Evolutionary conservation across 2,329 filamentous ascomycete species (phyloP), one percentile per base, ranked within the genome.

Genomic region (Trichoderma atroviride): DNA sequence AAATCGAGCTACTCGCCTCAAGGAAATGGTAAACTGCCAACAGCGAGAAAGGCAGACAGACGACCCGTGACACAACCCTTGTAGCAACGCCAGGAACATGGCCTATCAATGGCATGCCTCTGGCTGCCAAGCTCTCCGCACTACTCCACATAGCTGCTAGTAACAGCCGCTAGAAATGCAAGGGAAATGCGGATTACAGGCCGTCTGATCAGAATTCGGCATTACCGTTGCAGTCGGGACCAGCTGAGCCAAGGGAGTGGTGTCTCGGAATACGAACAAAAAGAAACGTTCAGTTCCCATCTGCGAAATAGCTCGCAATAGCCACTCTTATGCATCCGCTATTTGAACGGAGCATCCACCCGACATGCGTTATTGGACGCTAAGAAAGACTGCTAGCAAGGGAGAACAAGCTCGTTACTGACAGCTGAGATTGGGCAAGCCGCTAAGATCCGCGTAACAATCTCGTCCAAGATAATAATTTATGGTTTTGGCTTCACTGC

Each of bases 221-320:
- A 67, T 14, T 29, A 31, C 13, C 57, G 33, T 27, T 22, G 24
- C 35, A 24, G 22, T 59, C n/a, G 33, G 33, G 29, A 24, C 47
- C 37, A 43, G 64, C 64, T 66, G 53, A 63, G 24, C 27, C 59
- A 57, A 69, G 67, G 67, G 59, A 69, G 19, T 37, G 58, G 50
- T 64, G 67, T 69, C 55, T 69, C 67, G 64, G 67, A 58, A 31
- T 5, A 52, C 47, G 40, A 37, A 22, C 55, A 29, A 67, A 37
- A 55, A 63, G 40, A 37, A 63, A 33, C 10, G 16, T 57, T 57
- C 40, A n/a, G 43, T 29, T 58, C n/a, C 40, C 53, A 14, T 29
- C 55, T 5, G 27, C 14, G 16, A 19, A 37, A 55, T 29, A 52
- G 29, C 31, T 43, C 55, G 53, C 29, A 31, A 52, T 43, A 37